Conservation (phyloP, 139 green algal genomes). For the Chlorella sp. region DNA sequence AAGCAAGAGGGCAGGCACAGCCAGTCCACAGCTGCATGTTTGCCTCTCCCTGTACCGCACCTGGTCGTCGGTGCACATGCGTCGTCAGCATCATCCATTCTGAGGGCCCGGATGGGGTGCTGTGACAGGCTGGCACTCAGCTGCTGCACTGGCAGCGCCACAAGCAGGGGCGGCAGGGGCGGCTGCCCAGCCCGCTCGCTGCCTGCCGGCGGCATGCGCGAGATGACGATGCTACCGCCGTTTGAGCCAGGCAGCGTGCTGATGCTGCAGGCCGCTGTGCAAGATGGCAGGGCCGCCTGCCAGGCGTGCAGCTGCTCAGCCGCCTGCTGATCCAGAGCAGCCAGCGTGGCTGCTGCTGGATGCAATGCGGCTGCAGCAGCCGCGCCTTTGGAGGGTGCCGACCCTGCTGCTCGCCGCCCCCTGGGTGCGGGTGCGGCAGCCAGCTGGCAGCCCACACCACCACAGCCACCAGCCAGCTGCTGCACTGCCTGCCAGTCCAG, state of each 20-base stretch:
- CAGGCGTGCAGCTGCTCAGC: constrained; percentile 15
- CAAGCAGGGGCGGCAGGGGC: constrained; percentile 38
- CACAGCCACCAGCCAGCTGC: neutral
- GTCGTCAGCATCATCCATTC: neutral
- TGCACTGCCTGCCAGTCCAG: constrained; percentile 28
- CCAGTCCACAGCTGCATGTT: too few species aligned
- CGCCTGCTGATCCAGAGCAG: neutral
- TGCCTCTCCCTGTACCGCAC: neutral
- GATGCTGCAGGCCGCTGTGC: constrained; percentile 24
- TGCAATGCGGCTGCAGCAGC: neutral
- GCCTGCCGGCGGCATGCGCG: neutral
- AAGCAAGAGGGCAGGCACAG: neutral
- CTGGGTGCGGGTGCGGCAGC: neutral
- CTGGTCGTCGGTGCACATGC: neutral
- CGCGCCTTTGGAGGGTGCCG: constrained; percentile 1
- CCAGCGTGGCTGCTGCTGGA: neutral
- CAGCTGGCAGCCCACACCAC: neutral
- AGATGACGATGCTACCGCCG: constrained; percentile 36
- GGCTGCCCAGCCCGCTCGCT: too few species aligned
- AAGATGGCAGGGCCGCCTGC: constrained; percentile 27
- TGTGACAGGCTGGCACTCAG: constrained; percentile 11
- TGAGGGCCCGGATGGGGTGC: constrained; percentile 33
- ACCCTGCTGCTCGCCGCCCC: neutral
- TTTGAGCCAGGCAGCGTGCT: neutral
- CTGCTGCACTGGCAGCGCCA: constrained; percentile 24